phyloP scores from a whole-genome alignment of 495 filamentous ascomycete species.

The Astrocystis sublimbata region DNA sequence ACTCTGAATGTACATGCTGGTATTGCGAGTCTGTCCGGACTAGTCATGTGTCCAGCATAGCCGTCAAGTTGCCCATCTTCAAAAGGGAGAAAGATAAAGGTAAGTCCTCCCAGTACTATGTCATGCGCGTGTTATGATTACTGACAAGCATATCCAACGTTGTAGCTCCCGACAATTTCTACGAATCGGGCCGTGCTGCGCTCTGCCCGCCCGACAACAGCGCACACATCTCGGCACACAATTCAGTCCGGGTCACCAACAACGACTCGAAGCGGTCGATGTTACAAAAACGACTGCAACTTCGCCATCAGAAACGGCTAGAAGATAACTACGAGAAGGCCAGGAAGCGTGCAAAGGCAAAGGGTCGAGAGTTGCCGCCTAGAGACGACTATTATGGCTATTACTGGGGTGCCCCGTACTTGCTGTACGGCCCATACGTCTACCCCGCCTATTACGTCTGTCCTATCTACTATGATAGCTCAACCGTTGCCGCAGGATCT shows the following conservation, averaged over 20 bases:
- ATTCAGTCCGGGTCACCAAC: constrained; percentile 46
- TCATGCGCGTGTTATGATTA: constrained; percentile 30
- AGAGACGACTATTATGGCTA: constrained; percentile 53
- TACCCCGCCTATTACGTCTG: constrained; percentile 34
- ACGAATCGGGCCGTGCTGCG: constrained; percentile 54
- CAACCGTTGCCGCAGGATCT: constrained; percentile 54
- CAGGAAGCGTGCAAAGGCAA: constrained; percentile 60
- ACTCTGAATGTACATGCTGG: constrained; percentile 87
- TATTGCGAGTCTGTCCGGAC: constrained; percentile 79
- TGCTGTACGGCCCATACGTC: constrained; percentile 39
- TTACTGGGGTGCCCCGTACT: constrained; percentile 55
- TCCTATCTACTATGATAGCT: constrained; percentile 51
- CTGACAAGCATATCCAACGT: constrained; percentile 29
- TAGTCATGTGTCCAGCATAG: constrained; percentile 53
- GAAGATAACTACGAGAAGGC: constrained; percentile 64
- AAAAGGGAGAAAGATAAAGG: constrained; percentile 44
- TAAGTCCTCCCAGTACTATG: constrained; percentile 17
- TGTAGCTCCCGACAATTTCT: constrained; percentile 54
- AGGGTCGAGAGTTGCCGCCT: constrained; percentile 51
- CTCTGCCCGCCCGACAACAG: constrained; percentile 57
- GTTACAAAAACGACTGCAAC: constrained; percentile 52
- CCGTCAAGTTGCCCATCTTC: constrained; percentile 41
- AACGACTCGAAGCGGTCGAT: constrained; percentile 49
- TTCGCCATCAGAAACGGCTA: constrained; percentile 51
- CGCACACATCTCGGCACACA: constrained; percentile 75